These are phyloP conservation scores for Solanum appendiculatum DNA, from an alignment of 257 asterid genomes.

Conservation along the genomic window DNA sequence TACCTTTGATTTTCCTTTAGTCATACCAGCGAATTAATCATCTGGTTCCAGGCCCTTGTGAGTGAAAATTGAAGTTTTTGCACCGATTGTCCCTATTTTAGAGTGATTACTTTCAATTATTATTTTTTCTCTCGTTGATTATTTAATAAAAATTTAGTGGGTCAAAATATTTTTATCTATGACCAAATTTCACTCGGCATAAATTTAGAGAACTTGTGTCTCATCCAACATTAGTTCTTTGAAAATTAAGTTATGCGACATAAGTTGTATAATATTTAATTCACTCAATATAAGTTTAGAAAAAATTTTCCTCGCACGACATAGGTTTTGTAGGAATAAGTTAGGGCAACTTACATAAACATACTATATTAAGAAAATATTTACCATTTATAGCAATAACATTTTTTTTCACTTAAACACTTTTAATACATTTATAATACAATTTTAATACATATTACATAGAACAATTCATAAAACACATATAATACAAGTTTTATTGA, in stretches of 20 bases:
- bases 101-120: no score
- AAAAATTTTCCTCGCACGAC: neutral
- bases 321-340: neutral
- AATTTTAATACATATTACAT: no score
- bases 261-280: neutral
- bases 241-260: neutral
- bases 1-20: neutral
- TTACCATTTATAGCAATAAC: no score
- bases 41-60: neutral
- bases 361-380: no score
- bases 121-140: no score
- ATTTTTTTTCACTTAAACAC: no score
- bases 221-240: no score
- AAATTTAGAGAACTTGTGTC: neutral
- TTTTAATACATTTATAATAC: no score
- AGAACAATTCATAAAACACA: no score
- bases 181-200: no score
- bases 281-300: neutral
- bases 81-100: neutral
- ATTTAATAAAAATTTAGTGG: neutral
- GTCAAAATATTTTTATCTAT: neutral
- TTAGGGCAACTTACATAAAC: no score
- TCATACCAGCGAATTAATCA: neutral
- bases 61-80: neutral
- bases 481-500: no score